These are phyloP conservation scores for Oemleria cerasiformis DNA, from an alignment of 306 rosid genomes.

Conservation along the genomic window DNA sequence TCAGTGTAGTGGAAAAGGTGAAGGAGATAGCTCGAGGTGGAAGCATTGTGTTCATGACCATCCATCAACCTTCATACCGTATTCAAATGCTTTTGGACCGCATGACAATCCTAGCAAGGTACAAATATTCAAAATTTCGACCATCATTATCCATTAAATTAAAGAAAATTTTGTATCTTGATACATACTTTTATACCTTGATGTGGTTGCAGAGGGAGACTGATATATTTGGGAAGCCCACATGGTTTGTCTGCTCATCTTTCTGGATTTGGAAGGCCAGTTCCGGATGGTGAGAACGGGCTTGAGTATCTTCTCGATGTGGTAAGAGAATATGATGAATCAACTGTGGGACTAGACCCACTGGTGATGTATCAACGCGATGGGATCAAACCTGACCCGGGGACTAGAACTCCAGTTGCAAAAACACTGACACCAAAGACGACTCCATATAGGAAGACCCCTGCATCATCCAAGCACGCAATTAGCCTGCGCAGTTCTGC, in stretches of 20 bases:
- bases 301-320: slow-evolving; percentile 84
- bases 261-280: slow-evolving; percentile 74
- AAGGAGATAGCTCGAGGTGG: slow-evolving; percentile 84
- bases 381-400: slow-evolving; percentile 65
- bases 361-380: slow-evolving; percentile 57
- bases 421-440: slow-evolving; percentile 49
- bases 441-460: slow-evolving; percentile 38
- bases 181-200: too few relatives aligned
- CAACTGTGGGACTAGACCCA: slow-evolving; percentile 77
- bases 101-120: slow-evolving; percentile 85
- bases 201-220: slow-evolving; percentile 58
- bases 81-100: slow-evolving; percentile 78
- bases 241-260: slow-evolving; percentile 51
- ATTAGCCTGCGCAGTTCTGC: slow-evolving; percentile 54
- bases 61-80: slow-evolving; percentile 86
- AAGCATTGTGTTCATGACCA: slow-evolving; percentile 85
- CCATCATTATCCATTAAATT: too few relatives aligned
- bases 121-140: neutral
- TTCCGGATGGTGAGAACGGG: slow-evolving; percentile 74
- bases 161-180: too few relatives aligned
- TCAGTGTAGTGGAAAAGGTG: slow-evolving; percentile 80
- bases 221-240: slow-evolving; percentile 77
- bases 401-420: slow-evolving; percentile 47
- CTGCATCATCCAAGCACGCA: slow-evolving; percentile 51
- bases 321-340: slow-evolving; percentile 76